Base-by-base conservation (phyloP, 2,329 filamentous ascomycete species). In the Westerdykella aurantiaca region DNA sequence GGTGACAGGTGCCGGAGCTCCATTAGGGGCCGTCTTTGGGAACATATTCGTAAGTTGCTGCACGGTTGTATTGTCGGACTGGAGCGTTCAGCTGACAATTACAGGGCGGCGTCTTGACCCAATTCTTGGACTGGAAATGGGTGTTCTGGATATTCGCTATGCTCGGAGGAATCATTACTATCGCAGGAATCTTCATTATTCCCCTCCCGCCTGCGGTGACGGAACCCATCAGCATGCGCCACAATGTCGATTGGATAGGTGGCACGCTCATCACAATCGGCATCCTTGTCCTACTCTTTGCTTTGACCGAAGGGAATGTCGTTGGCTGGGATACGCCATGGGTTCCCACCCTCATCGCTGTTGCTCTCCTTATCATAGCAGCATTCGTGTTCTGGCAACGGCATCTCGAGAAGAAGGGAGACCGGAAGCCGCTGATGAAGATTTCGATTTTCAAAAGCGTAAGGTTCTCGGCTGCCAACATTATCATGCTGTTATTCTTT, bases 251-350 rank as follows among this genome's bases (percentile, higher is more conserved):
- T 63, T 86, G 83, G 82, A 64, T 82, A 9, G 83, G 83, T 4
- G 82, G 79, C 0, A 69, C 73, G 0, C 69, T 85, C 34, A 74
- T 86, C 50, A 86, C 83, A 0, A 59, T 72, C 1, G 80, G 79
- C 0, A 71, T 85, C 3, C 65, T 86, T 7, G 74, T 79, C 0
- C 71, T 87, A 9, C 71, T 86, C 31, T 83, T 86, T 46, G 79
- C 81, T 0, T 69, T 87, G 22, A 84, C 83, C 0, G 78, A 86
- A 57, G 83, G 83, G 16, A 85, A 85, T 50, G 78, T 83, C 0
- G 78, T 82, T 1, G 83, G 83, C 5, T 88, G 83, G 83, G 61
- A 66, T 6, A 79, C 76, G 0, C 73, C 81, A 0, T 86, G 80
- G 76, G 72, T 86, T 5, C 74, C 78, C 0, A 69, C 72, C 2